These are phyloP conservation scores for Phytophthora uliginosa DNA, from an alignment of 352 stramenopile species.

Conservation along the genomic window DNA sequence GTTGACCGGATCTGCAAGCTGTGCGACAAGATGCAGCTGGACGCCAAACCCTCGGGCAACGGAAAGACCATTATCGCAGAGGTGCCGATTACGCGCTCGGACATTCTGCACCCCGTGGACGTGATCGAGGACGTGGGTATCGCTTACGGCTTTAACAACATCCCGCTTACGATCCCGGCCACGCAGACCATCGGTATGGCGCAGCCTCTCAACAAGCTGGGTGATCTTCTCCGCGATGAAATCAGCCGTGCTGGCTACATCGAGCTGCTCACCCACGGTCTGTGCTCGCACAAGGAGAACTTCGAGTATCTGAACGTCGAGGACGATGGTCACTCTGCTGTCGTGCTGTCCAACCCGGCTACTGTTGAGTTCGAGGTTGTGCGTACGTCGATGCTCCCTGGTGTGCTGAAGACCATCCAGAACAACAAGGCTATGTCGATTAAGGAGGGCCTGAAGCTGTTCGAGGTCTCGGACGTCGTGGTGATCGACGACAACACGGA, in stretches of 20 bases:
- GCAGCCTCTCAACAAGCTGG: conserved; percentile 98
- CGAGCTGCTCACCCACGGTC: conserved; percentile 98
- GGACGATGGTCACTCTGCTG: conserved; percentile 89
- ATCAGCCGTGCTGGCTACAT: conserved; percentile 98
- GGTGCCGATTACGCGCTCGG: conserved; percentile 97
- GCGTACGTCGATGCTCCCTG: conserved; percentile 98
- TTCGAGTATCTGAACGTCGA: conserved; percentile 94
- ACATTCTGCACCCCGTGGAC: conserved; percentile 99
- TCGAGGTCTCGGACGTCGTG: conserved; percentile 99
- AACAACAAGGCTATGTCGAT: conserved; percentile 99
- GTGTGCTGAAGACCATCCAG: conserved; percentile 99
- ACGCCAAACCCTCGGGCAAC: conserved; percentile 77
- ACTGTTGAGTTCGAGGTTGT: conserved; percentile 99
- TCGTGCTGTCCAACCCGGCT: conserved; percentile 98
- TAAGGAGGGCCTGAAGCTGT: conserved; percentile 98
- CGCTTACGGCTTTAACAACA: conserved; percentile 99
- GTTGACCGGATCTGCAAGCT: conserved; percentile 92
- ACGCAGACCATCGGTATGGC: conserved; percentile 97
- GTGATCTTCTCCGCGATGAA: conserved; percentile 98
- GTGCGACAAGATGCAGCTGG: conserved; percentile 99
- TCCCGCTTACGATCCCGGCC: conserved; percentile 95
- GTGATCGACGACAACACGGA: conserved; percentile 93
- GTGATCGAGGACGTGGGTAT: conserved; percentile 99
- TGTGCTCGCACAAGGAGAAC: conserved; percentile 98
- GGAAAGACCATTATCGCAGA: conserved; percentile 90